Evolutionary conservation across 2,329 filamentous ascomycete species (phyloP).

Genomic region (Kalmusia sp.): DNA sequence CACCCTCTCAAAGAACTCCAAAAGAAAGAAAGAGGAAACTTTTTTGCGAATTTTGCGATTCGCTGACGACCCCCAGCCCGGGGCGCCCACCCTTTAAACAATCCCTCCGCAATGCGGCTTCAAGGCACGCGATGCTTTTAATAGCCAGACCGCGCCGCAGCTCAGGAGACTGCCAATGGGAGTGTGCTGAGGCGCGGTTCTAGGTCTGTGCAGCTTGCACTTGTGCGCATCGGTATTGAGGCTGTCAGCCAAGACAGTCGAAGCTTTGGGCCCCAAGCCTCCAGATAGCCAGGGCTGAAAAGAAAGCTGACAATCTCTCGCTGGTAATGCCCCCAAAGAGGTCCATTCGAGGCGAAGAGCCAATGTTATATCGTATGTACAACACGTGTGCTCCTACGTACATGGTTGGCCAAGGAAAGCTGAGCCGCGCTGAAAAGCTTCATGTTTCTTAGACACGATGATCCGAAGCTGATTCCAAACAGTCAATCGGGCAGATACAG

Average conservation of each 20-base stretch:
- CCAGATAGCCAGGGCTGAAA: not conserved
- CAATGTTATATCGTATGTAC: not conserved
- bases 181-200: not conserved
- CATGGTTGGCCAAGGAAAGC: not conserved
- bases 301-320: not conserved
- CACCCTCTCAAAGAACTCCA: not conserved
- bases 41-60: not conserved
- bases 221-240: not conserved
- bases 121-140: conserved; percentile 4
- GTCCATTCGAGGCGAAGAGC: not conserved
- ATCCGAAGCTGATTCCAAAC: not conserved
- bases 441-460: not conserved
- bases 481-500: not conserved
- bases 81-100: conserved; percentile 3
- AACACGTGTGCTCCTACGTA: not conserved
- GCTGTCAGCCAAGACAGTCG: not conserved
- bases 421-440: conserved; percentile 4
- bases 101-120: not conserved
- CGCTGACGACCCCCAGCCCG: not conserved
- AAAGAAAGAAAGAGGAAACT: not conserved
- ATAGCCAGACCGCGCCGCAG: not conserved
- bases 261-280: not conserved
- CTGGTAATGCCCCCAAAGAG: not conserved
- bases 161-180: conserved; percentile 3
- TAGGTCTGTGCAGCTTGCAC: not conserved